These are phyloP conservation scores for Leccinum solheimii DNA, from an alignment of 1,284 basidiomycete genomes.

Conservation along the genomic window DNA sequence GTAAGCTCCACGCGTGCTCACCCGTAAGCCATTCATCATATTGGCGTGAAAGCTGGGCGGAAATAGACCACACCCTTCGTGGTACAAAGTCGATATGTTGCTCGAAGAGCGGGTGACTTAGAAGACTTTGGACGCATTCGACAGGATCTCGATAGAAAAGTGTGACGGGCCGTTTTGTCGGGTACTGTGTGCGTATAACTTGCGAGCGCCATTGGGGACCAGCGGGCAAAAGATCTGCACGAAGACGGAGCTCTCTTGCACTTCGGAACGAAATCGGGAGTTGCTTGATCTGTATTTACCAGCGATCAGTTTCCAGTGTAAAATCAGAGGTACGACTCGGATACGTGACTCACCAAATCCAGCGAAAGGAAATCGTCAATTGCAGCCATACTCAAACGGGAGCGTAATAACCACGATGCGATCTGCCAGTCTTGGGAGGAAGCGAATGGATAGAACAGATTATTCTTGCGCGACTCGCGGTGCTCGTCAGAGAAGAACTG, in stretches of 20 bases:
- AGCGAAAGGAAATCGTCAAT: background rate
- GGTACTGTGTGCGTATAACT: background rate
- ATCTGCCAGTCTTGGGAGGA: background rate
- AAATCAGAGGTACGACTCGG: background rate
- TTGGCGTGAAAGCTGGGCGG: too few relatives aligned
- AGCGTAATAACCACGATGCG: background rate
- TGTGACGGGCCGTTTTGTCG: background rate
- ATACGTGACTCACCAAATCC: background rate
- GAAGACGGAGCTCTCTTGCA: background rate
- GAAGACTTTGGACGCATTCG: too few relatives aligned
- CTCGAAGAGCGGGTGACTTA: too few relatives aligned
- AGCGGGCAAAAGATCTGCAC: background rate
- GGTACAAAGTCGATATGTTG: too few relatives aligned
- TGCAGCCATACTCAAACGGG: background rate
- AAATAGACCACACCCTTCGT: too few relatives aligned
- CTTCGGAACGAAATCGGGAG: background rate
- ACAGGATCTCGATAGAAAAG: background rate
- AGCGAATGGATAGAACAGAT: background rate
- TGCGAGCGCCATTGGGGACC: background rate
- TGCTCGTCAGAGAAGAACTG: background rate
- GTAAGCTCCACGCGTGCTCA: too few relatives aligned
- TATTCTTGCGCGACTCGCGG: background rate
- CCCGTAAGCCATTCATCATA: too few relatives aligned
- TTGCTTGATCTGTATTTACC: background rate
- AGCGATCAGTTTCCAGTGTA: background rate